Conservation (phyloP, 371 early-diverging fungal species). For the Entomophthora muscae region DNA sequence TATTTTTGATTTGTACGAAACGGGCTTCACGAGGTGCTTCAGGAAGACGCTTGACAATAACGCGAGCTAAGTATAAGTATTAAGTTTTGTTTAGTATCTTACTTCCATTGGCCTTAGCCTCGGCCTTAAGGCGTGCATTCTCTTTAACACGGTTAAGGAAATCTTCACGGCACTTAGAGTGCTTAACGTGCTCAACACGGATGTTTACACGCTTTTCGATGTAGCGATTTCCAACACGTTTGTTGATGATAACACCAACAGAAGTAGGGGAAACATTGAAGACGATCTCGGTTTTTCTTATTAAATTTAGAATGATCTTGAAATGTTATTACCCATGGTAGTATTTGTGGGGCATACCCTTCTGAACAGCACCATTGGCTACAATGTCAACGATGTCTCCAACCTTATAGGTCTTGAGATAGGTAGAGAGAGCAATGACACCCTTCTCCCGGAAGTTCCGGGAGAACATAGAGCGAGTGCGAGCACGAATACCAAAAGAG, state of each 20-base stretch:
- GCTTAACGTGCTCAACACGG: conserved; percentile 98
- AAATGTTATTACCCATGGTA: conserved; percentile 60
- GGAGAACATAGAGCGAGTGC: conserved; percentile 97
- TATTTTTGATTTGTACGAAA: conserved; percentile 73
- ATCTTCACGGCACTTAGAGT: conserved; percentile 98
- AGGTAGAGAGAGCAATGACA: conserved; percentile 85
- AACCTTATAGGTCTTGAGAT: conserved; percentile 93
- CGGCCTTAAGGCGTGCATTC: conserved; percentile 76
- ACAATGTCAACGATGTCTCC: conserved; percentile 98
- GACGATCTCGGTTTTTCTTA: conserved; percentile 88
- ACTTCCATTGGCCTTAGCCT: conserved; percentile 24
- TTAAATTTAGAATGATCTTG: not conserved
- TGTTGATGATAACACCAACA: conserved; percentile 97
- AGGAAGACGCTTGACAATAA: conserved; percentile 87
- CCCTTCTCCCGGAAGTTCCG: conserved; percentile 94
- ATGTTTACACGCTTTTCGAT: conserved; percentile 97
- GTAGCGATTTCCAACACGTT: conserved; percentile 94
- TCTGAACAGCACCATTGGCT: conserved; percentile 94
- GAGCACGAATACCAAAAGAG: conserved; percentile 93
- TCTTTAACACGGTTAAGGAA: conserved; percentile 94
- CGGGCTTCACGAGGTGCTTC: conserved; percentile 80
- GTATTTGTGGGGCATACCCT: conserved; percentile 99
- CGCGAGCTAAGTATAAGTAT: conserved; percentile 15
- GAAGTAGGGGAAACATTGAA: conserved; percentile 98
- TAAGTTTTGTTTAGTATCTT: conserved; percentile 13